phyloP scores from a whole-genome alignment of 2,329 filamentous ascomycete genomes.

The Chaetomium globosum region DNA sequence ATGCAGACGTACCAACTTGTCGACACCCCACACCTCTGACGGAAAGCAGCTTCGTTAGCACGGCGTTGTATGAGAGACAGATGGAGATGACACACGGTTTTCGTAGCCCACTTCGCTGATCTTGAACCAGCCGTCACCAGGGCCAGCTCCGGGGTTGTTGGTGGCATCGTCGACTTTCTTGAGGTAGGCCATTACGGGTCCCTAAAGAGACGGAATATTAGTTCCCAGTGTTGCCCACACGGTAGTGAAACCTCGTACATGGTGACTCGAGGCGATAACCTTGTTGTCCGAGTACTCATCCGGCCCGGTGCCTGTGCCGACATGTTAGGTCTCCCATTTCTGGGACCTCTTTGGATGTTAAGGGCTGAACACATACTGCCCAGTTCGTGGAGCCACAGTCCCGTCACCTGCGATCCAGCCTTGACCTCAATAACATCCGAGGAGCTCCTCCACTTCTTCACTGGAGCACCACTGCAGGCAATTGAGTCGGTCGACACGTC shows the following conservation, averaged over 20 bases:
- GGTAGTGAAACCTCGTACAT: not conserved
- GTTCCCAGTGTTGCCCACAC: not conserved
- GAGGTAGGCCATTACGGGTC: not conserved
- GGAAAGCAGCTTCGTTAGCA: not conserved
- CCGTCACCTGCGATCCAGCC: conserved; percentile 2
- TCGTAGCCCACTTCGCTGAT: not conserved
- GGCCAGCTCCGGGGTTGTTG: not conserved
- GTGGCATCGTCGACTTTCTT: conserved; percentile 4
- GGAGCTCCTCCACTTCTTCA: conserved; percentile 3
- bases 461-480: not conserved
- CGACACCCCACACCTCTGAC: not conserved
- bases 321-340: not conserved
- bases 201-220: not conserved
- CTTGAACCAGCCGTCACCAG: conserved; percentile 1
- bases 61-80: not conserved
- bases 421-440: not conserved
- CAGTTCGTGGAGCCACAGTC: not conserved
- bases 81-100: not conserved
- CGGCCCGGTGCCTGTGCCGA: not conserved
- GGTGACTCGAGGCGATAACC: not conserved
- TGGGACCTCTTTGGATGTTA: not conserved
- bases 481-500: conserved; percentile 5
- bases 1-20: not conserved
- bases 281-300: not conserved
- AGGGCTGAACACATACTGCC: not conserved